Base-by-base conservation (phyloP, 1,284 basidiomycete species). In the Trametes sp. region DNA sequence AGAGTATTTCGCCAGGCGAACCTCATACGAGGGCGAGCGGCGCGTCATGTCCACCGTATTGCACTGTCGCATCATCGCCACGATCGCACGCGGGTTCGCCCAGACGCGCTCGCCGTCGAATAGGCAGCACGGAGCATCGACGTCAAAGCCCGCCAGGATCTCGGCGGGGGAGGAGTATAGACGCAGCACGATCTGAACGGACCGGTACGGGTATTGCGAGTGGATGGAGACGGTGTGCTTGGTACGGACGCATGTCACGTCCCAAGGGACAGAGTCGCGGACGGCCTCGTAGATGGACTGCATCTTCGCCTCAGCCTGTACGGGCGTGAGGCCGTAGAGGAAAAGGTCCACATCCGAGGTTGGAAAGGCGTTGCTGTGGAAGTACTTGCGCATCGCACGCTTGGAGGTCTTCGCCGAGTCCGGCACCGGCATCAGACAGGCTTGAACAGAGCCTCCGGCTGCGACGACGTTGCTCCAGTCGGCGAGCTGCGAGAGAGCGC, bases 261-360 rank as follows among this genome's bases (percentile, higher is more conserved):
- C 86, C 86, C 85, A 87, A 26, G 86, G 85, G 26, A 87, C 81
- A 2, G 85, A 84, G 68, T 87, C 84, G 28, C 85, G 77, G 19
- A 88, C 84, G 6, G 86, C 86, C 68, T 87, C 83, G 67, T 84
- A 87, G 36, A 88, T 86, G 23, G 74, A 65, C 44, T 79, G 75
- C 65, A 86, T 85, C 77, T 87, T 87, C 51, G 72, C 78, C 68
- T 87, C 86, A 0, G 86, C 86, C 81, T 87, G 78, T 61, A 82
- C 83, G 21, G 81, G 75, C 14, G 79, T 82, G 72, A 87, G 69
- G 1, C 85, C 86, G 77, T 83, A 87, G 46, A 88, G 73, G 69
- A 87, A 88, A 11, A 88, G 73, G 71, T 88, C 86, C n/a, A 87
- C 76, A 70, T 88, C 86, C 0, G 85, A 87, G 0, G 84, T 82